Percentiles rank a stretch among this genome's conserved stretches.
Evolutionary conservation across 2,329 filamentous ascomycete species (phyloP).

Genomic region (Penicillium sp.): DNA sequence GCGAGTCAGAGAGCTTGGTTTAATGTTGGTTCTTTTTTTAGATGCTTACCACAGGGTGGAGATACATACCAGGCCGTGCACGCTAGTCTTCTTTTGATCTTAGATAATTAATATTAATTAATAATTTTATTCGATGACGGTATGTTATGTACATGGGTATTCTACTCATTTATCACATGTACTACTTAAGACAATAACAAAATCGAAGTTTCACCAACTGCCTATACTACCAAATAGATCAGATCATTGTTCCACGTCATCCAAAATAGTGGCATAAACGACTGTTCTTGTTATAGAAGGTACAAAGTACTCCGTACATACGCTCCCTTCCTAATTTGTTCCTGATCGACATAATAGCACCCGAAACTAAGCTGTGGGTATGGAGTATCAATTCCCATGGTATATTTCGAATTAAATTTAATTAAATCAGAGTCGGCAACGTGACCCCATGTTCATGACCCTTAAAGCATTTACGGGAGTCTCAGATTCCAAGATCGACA

Average conservation of each 20-base stretch:
- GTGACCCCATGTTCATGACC: not conserved
- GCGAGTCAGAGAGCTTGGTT: slow-evolving; percentile 13
- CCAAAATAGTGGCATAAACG: not conserved
- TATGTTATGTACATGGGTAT: not conserved
- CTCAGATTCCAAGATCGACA: not conserved
- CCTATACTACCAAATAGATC: not conserved
- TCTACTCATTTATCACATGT: not conserved
- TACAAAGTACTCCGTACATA: not conserved
- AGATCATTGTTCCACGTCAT: not conserved
- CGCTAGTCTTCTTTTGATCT: not conserved
- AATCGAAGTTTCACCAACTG: not conserved
- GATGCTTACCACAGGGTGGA: slow-evolving; percentile 1
- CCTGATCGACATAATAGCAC: not conserved
- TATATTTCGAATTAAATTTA: not conserved
- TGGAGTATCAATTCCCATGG: not conserved
- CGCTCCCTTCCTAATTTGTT: not conserved
- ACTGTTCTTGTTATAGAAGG: too few species aligned
- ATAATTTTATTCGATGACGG: too few species aligned
- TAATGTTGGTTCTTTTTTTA: slow-evolving; percentile 27
- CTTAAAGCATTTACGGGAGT: not conserved
- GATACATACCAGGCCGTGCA: not conserved
- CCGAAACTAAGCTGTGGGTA: not conserved
- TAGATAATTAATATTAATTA: too few species aligned
- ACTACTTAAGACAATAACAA: not conserved
- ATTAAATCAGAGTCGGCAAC: not conserved